A percentile compares a stretch with the other conserved stretches of the same genome.
Conservation (phyloP, 495 filamentous ascomycete genomes). For the Penicillium paradoxum region DNA sequence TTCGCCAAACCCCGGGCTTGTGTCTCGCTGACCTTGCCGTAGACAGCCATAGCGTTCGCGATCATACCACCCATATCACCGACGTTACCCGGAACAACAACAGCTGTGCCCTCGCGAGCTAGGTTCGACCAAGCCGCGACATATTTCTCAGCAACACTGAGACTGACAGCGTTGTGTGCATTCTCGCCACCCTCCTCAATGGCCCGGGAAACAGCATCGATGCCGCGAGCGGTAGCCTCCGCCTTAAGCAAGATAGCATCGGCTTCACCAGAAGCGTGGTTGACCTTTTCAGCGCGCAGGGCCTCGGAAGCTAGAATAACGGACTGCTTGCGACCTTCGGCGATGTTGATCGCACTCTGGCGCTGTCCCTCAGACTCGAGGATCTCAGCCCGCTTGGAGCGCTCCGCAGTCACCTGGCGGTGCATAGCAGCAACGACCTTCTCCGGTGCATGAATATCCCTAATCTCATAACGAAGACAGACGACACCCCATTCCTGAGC, state of each 20-base stretch:
- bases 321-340: conserved; percentile 91
- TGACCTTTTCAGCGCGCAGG: conserved; percentile 84
- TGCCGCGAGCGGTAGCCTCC: conserved; percentile 78
- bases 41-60: conserved; percentile 90
- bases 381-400: conserved; percentile 95
- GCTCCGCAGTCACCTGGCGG: conserved; percentile 92
- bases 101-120: conserved; percentile 87
- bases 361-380: conserved; percentile 92
- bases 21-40: conserved; percentile 85
- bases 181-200: conserved; percentile 65
- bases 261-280: conserved; percentile 83
- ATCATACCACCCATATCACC: conserved; percentile 98
- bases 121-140: conserved; percentile 91
- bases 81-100: conserved; percentile 94
- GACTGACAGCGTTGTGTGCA: conserved; percentile 75
- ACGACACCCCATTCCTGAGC: conserved; percentile 94
- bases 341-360: conserved; percentile 96
- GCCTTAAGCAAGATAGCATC: conserved; percentile 87
- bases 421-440: conserved; percentile 96
- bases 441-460: conserved; percentile 94
- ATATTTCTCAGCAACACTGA: conserved; percentile 95
- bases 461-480: conserved; percentile 94
- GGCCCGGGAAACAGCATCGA: conserved; percentile 72
- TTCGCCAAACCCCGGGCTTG: conserved; percentile 67
- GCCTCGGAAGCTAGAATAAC: conserved; percentile 95